A percentile compares a stretch with the other conserved stretches of the same genome.
These are phyloP conservation scores for Capsella rubella DNA, from an alignment of 441 rosid genomes.

Conservation along the genomic window DNA sequence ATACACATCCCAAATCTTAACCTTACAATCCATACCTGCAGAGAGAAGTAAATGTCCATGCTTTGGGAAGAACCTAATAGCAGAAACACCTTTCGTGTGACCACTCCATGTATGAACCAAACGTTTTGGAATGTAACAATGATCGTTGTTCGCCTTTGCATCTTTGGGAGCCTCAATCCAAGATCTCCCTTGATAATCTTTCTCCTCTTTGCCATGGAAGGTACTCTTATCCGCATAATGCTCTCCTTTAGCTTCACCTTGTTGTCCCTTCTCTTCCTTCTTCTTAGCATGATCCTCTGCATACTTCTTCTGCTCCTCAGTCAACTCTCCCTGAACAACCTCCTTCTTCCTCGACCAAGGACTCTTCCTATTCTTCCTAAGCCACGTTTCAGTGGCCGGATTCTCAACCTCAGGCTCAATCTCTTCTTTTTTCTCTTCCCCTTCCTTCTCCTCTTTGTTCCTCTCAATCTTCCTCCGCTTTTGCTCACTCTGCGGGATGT, in stretches of 20 bases:
- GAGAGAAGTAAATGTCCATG: conserved; percentile 96
- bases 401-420: conserved; percentile 71
- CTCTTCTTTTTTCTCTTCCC: conserved; percentile 47
- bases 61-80: conserved; percentile 93
- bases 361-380: conserved; percentile 81
- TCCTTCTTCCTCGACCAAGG: conserved; percentile 99
- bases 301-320: conserved; percentile 98
- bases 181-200: conserved; percentile 95
- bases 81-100: conserved; percentile 95
- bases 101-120: conserved; percentile 98
- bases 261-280: conserved; percentile 85
- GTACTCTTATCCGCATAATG: conserved; percentile 81
- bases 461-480: conserved; percentile 77
- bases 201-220: conserved; percentile 97
- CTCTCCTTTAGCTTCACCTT: conserved; percentile 78
- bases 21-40: conserved; percentile 95
- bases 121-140: conserved; percentile 94
- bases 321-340: conserved; percentile 76
- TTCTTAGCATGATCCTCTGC: conserved; percentile 96
- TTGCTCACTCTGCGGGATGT: conserved; percentile 82
- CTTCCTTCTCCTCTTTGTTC: conserved; percentile 53
- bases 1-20: conserved; percentile 99
- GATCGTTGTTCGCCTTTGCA: conserved; percentile 92
- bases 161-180: conserved; percentile 98
- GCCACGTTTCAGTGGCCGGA: conserved; percentile 81